Percentiles rank a stretch among this genome's conserved stretches.
Evolutionary conservation across 2,329 filamentous ascomycete genomes (phyloP).

Genomic region (Colletotrichum coccodes): DNA sequence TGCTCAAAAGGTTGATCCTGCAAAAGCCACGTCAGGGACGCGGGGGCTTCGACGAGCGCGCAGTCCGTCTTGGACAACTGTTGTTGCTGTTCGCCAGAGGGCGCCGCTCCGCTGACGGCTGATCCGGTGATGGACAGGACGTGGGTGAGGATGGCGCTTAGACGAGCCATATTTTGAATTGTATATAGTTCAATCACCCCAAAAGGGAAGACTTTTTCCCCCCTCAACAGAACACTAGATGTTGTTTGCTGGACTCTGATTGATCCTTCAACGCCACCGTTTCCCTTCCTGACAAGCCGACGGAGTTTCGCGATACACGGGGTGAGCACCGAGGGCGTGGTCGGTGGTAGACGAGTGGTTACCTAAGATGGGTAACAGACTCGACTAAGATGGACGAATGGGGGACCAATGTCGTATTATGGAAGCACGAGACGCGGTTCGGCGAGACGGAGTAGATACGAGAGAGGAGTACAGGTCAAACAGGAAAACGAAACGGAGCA

Average conservation of each 20-base stretch:
- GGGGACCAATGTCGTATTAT: background rate
- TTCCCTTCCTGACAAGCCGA: background rate
- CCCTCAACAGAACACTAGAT: background rate
- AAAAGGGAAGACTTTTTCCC: background rate
- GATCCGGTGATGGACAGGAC: conserved; percentile 20
- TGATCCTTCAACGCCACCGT: background rate
- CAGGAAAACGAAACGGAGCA: background rate
- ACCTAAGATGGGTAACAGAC: too few relatives aligned
- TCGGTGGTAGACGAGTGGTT: background rate
- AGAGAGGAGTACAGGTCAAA: background rate
- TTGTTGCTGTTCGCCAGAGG: background rate
- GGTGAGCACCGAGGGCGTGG: background rate
- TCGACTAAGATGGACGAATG: background rate
- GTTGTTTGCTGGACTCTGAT: background rate
- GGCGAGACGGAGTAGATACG: background rate
- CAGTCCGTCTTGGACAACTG: background rate
- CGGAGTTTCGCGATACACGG: background rate
- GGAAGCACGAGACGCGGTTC: background rate
- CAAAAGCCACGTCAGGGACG: conserved; percentile 26
- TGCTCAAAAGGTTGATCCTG: conserved; percentile 32
- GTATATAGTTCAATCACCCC: conserved; percentile 18
- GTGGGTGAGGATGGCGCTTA: conserved; percentile 21
- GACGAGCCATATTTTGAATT: conserved; percentile 26
- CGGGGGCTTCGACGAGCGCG: conserved; percentile 22
- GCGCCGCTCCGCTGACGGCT: background rate